Evolutionary conservation across 176 grass and related monocot genomes (phyloP), one percentile per base, ranked within the genome.

Genomic region (Eragrostis nindensis): DNA sequence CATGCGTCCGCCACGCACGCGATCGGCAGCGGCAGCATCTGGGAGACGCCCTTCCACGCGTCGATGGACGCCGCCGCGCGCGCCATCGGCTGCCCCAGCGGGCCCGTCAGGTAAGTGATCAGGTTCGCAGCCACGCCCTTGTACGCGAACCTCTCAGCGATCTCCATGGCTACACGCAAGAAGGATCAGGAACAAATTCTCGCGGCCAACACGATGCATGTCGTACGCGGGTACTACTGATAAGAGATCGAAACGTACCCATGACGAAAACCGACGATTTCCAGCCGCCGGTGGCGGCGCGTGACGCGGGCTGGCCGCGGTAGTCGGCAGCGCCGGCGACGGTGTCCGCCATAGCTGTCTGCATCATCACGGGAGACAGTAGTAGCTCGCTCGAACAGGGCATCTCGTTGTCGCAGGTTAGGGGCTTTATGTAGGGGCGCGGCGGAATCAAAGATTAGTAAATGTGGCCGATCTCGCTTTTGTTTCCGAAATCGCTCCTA

Each of bases 211-310:
- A 21, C 42, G 59, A 36, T 13, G 41, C 25, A 18, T 62, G 7
- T 1, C 60, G 18, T 1, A 71, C 11, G 68, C 62, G n/a, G 38
- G 55, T 19, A 25, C 66, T 5, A 47, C 25, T 40, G 41, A 30
- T 25, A 22, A 15, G 43, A 55, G 40, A 38, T 56, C 3, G 12
- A 41, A 11, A 44, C 69, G 69, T 87, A 98, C 95, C 86, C 71
- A 94, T 94, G 80, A 98, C 79, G 73, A 98, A 98, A 0, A 71
- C 44, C 40, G 92, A 89, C 12, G 95, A 87, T 40, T 19, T 93
- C 95, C 95, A 98, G 11, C 95, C 81, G 17, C 95, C 95, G 41
- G 90, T 91, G 88, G 90, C 39, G 70, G 81, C 83, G 0, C 86
- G 87, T 27, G 73, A 83, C 32, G 82, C 80, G 4, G 77, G 86